Base-by-base conservation (phyloP, 2,329 filamentous ascomycete genomes). In the Aspergillus brasiliensis region DNA sequence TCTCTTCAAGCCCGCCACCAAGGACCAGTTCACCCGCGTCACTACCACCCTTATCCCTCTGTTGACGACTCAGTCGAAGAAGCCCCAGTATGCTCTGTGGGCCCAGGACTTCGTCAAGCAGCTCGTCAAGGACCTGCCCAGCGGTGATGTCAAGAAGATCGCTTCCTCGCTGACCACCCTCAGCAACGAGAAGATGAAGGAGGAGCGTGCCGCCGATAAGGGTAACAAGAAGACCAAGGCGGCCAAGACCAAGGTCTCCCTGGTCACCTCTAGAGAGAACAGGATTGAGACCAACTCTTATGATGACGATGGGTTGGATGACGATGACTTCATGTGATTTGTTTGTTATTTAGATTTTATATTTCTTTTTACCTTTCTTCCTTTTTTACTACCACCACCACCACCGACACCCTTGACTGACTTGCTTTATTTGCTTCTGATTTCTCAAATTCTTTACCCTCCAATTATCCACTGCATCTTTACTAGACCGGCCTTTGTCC, bases 121-220 rank as follows among this genome's bases (percentile, higher is more conserved):
- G 72, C 85, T 98, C 47, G 86, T 88, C 69, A 93, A 92, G 79
- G 93, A 97, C 27, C 79, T 99, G 67, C 88, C 90, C 13, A 96
- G 91, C 74, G 89, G 95, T 59, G 92, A 98, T 81, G 93, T 98
- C 80, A 97, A 98, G 86, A 98, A 98, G 84, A 86, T 97, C 66
- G 87, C 92, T 11, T 96, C 91, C 77, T 85, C 86, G 5, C 80
- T 99, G 71, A 97, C 93, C n/a, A 89, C 92, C 5, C 84, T 97
- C 58, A 86, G 91, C 75, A 99, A 99, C 76, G 95, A 98, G 86
- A 97, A 96, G 85, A 89, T 98, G 89, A 96, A 92, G 83, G 93
- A 97, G 78, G 95, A 99, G 85, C 97, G 98, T 85, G 88, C 89
- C 3, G 87, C 91, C 3, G 92, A 97, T 66, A 97, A 97, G 84